Percentiles rank a stretch among this genome's conserved stretches.
phyloP scores from a whole-genome alignment of 2,329 filamentous ascomycete genomes.

The Cadophora sp. region DNA sequence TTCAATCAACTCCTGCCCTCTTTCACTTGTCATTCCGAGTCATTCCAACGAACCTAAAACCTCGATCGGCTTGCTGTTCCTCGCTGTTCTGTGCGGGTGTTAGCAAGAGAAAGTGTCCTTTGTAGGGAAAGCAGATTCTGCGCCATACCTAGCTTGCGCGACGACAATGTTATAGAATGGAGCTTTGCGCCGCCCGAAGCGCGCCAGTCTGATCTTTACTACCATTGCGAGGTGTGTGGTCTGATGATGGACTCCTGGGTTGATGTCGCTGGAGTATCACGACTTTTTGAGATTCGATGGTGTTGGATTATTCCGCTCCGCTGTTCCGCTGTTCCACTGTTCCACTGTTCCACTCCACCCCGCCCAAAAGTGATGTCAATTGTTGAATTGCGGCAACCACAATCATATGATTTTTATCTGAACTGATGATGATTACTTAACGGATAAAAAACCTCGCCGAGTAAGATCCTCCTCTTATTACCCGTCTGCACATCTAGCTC shows the following conservation, averaged over 20 bases:
- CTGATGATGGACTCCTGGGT: not conserved
- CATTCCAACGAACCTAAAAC: constrained; percentile 71
- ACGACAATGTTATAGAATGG: constrained; percentile 99
- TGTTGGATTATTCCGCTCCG: constrained; percentile 22
- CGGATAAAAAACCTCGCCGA: too few relatives aligned
- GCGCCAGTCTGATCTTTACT: constrained; percentile 89
- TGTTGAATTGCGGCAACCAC: not conserved
- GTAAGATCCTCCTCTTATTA: too few relatives aligned
- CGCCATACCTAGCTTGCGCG: constrained; percentile 82
- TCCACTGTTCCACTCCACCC: not conserved
- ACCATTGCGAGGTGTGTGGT: constrained; percentile 67
- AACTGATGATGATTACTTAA: not conserved
- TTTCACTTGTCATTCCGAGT: not conserved
- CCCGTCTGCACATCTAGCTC: too few relatives aligned
- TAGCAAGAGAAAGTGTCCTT: not conserved
- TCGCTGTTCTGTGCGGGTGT: constrained; percentile 69
- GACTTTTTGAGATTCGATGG: constrained; percentile 23
- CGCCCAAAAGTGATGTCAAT: constrained; percentile 26
- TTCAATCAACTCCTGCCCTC: constrained; percentile 16
- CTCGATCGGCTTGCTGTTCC: constrained; percentile 88
- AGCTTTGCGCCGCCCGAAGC: constrained; percentile 86
- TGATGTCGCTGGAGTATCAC: constrained; percentile 9
- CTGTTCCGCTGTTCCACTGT: not conserved
- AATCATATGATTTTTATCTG: not conserved
- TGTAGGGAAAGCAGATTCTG: not conserved